Base-by-base conservation (phyloP, 1,284 basidiomycete genomes). In the Ceratobasidium sp. region DNA sequence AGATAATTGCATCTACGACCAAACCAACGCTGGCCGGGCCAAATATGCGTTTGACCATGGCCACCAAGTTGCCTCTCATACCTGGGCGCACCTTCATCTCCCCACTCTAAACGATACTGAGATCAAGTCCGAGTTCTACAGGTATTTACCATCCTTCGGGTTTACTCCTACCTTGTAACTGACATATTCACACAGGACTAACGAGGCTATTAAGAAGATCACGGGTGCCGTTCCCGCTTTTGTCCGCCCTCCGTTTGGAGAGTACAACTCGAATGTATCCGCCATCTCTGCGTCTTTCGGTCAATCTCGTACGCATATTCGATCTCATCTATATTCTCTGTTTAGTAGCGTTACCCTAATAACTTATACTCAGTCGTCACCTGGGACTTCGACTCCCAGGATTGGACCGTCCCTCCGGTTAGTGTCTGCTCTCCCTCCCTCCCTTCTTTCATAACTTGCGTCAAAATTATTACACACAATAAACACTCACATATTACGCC, bases 21-120 rank as follows among this genome's bases (percentile, higher is more conserved):
- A 76, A 11, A 80, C 79, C 38, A 74, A 77, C 16, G 79, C 79
- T 8, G 76, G 80, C 26, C 78, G 81, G 11, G 79, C 84, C 32
- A 79, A 80, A 44, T 81, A 83, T 75, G 83, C 82, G 1, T 83
- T 79, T 69, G 74, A 78, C 13, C 76, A 81, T 30, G 83, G 83
- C 16, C 83, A 84, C 73, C 82, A 84, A 76, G 77, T 85, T 57
- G 82, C 79, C 3, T 84, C 83, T 26, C 84, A 85, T n/a, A 84
- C 84, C 1, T 85, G 83, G 84, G 77, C 76, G 23, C 75, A 76
- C 44, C 54, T 44, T 32, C 62, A 75, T 52, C 67, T 75, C 11
- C 38, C 70, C 35, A 59, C 67, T n/a, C 54, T 66, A n/a, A 26
- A 46, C n/a, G 49, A 50, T 9, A 50, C 38, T 11, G 18, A 35